Evolutionary conservation across 2,329 filamentous ascomycete genomes (phyloP), one percentile per base, ranked within the genome.

Genomic region (Diaporthe ampelina): DNA sequence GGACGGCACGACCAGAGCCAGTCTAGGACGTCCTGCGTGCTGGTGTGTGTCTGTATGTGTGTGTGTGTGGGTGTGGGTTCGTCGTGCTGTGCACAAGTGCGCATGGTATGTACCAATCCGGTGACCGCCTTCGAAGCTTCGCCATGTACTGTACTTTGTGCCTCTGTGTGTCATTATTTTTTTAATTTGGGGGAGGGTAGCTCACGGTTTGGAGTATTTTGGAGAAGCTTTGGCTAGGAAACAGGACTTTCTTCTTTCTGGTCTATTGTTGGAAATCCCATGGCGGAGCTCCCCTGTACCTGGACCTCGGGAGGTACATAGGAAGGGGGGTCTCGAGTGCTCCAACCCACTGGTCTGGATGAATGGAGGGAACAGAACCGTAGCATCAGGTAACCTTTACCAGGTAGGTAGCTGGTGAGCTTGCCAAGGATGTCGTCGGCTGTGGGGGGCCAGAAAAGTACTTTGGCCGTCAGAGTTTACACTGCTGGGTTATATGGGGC

Each of bases 261-360:
- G 63, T 54, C 63, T 68, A 68, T 68, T 68, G 63, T 68, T 68
- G 63, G 63, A 68, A 68, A 68, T 68, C 63, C 32, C 48, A 68
- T 40, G 17, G 32, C 24, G n/a, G 37, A 52, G 29, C 48, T 52
- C 63, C 48, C 48, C n/a, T 37, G 63, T 67, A 37, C 48, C 63
- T 40, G 32, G 17, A 26, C 48, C 45, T 52, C 24, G n/a, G 2
- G 63, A 68, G 59, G 59, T 63, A 63, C 59, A 63, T 21, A 63
- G 59, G 59, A 63, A 48, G 63, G 63, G 63, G 63, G 63, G 63
- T 68, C 63, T 68, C n/a, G 48, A 9, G 24, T n/a, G n/a, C 63
- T 54, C 63, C 32, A 32, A 40, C 32, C n/a, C n/a, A 35, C 59
- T 54, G 63, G 63, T 68, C 63, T 68, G 63, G 21, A 40, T n/a